Evolutionary conservation across 495 filamentous ascomycete genomes (phyloP).

Genomic region (Podospora fimiseda): DNA sequence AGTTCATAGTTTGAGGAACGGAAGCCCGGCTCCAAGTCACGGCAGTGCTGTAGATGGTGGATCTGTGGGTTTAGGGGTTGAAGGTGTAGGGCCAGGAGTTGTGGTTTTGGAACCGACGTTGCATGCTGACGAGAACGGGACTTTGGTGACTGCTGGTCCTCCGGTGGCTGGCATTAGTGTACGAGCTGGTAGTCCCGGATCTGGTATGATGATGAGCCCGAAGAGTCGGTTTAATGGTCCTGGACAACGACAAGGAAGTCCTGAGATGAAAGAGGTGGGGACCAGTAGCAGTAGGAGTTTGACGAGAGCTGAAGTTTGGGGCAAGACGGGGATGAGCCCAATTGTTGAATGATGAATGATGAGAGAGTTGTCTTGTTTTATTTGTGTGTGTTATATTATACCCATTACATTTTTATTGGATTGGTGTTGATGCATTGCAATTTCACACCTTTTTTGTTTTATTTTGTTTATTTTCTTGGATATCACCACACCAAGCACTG

Average conservation of each 20-base stretch:
- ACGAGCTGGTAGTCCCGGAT: not conserved
- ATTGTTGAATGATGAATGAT: constrained; percentile 7
- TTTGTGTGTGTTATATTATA: too few species aligned
- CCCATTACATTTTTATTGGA: too few species aligned
- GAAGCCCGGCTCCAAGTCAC: constrained; percentile 1
- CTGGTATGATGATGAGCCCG: constrained; percentile 5
- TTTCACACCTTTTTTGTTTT: too few species aligned
- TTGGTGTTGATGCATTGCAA: too few species aligned
- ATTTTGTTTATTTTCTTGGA: too few species aligned
- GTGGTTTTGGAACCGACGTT: not conserved
- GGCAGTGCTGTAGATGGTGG: not conserved
- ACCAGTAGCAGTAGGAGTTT: constrained; percentile 1
- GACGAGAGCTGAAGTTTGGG: not conserved
- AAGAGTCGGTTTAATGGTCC: not conserved
- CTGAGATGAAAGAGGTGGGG: not conserved
- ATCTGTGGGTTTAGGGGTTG: not conserved
- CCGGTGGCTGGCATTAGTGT: not conserved
- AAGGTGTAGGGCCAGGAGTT: constrained; percentile 13
- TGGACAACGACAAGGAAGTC: not conserved
- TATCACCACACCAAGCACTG: too few species aligned
- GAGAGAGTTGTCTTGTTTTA: too few species aligned
- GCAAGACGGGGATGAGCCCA: constrained; percentile 11
- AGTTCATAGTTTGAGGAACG: constrained; percentile 27
- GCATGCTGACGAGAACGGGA: not conserved
- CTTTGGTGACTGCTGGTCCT: not conserved